These are phyloP conservation scores for Mucor lusitanicus DNA, from an alignment of 371 early-diverging fungal genomes.

Conservation along the genomic window DNA sequence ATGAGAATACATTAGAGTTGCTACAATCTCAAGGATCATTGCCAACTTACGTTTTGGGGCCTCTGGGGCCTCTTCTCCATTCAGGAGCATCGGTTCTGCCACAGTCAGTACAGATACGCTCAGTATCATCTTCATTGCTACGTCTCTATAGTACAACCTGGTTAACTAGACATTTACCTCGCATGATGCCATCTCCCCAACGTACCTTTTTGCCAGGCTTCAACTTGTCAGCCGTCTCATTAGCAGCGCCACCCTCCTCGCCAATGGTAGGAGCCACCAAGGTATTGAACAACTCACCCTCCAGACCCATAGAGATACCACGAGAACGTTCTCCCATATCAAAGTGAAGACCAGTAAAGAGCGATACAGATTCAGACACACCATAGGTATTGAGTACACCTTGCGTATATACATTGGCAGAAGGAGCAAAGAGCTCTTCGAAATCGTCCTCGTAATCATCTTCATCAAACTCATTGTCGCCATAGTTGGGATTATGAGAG, in stretches of 20 bases:
- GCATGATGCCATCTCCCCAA: too few relatives aligned
- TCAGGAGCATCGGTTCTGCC: constrained; percentile 78
- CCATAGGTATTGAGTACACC: constrained; percentile 29
- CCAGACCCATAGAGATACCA: constrained; percentile 43
- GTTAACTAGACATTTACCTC: too few relatives aligned
- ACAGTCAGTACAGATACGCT: constrained; percentile 57
- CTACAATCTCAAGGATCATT: neutral
- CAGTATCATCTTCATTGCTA: constrained; percentile 18
- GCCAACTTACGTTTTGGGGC: constrained; percentile 62
- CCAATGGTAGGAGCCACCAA: constrained; percentile 14
- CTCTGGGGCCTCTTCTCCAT: constrained; percentile 84
- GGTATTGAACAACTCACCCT: constrained; percentile 30
- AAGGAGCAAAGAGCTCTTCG: constrained; percentile 20
- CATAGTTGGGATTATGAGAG: neutral
- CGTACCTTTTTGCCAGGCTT: constrained; percentile 22
- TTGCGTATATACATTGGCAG: constrained; percentile 37
- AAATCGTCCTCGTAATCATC: constrained; percentile 22
- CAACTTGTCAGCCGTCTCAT: constrained; percentile 7
- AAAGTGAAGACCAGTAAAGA: constrained; percentile 45
- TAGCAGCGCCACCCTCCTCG: constrained; percentile 2
- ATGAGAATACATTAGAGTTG: neutral
- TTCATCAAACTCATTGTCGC: constrained; percentile 10
- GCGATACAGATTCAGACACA: constrained; percentile 32
- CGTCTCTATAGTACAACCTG: constrained; percentile 8
- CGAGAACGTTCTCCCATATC: constrained; percentile 43